Evolutionary conservation across 345 rosid species (phyloP), one percentile per base, ranked within the genome.

Genomic region (Melaleuca quinquenervia): DNA sequence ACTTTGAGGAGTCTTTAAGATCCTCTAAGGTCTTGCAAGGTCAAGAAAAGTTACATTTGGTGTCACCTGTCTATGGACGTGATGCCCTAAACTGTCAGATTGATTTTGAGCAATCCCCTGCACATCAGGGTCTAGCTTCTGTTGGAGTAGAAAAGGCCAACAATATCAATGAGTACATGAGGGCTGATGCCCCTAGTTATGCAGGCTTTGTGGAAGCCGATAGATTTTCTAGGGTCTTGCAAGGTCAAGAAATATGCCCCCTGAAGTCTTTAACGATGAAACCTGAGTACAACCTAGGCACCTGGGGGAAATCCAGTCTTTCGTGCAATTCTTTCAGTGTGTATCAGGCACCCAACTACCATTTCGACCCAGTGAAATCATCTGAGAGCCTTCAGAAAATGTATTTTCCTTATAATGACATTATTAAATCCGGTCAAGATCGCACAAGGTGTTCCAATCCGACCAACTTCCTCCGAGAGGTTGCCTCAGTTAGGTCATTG

Each of bases 21-120:
- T 94, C 97, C 96, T 96, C 98, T 90, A 94, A 96, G 99, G 98
- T 96, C 98, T 96, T 96, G 98, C 99, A 95, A 95, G 99, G 99
- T 96, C 99, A 96, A 96, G 99, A 96, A 96, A 96, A 94, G 91
- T 83, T 88, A 88, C 93, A 94, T 94, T 96, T 93, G 50, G 90
- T 91, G 62, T 94, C 97, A 87, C 90, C 98, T 88, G 54, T 93
- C 58, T 92, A 89, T n/a, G 92, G 97, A 36, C 70, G 88, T 89
- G 97, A 92, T 91, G 90, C 90, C 83, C 88, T 86, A 85, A 94
- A 91, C 93, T 91, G 88, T 84, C 88, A 89, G 85, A 91, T 90
- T 84, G 96, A 93, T 91, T 94, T 94, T 85, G 94, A 90, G 94
- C 94, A 89, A 88, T 88, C 93, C 50, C 88, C 90, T 4, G 88